Evolutionary conservation across 2,329 filamentous ascomycete species (phyloP), one percentile per base, ranked within the genome.

Genomic region (Hymenoscyphus albidus): DNA sequence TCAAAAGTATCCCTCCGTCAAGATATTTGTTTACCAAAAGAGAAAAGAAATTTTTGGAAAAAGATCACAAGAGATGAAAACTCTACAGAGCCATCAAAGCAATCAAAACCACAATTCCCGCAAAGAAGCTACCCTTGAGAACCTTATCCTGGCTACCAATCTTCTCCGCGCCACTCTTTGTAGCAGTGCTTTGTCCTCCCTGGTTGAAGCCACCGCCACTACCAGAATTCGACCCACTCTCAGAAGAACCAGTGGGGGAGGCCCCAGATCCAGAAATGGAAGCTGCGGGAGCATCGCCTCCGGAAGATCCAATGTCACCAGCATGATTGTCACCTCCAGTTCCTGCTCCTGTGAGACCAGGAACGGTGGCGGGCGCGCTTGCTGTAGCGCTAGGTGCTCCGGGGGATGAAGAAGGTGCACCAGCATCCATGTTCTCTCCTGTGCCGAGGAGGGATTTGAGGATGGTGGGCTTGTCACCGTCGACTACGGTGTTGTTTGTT

Each of bases 371-470:
- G 1, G 64, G 73, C 4, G 77, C 74, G 4, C 44, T 38, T 27
- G 62, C 51, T 7, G 71, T 68, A 18, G 76, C 73, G 13, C 73
- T 58, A 12, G 70, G 62, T 22, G 70, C 31, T 12, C 64, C 66
- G 13, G 71, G 57, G 10, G 74, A 74, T n/a, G 74, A 72, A 51
- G 73, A 71, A 32, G 78, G 73, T 40, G 77, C 76, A 54, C 81
- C 80, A 27, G 80, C 79, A 16, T 82, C 74, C 84, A 89, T 91
- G 74, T 98, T 83, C 54, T 88, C 83, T 61, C 95, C 95, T 1
- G 90, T 92, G n/a, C 87, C 93, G 62, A 88, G 80, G 68, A 98
- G 85, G 31, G 91, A 95, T 69, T 87, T 88, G 38, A 99, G 83
- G 13, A 92, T 80, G 59, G 93, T 95, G 60, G 81, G 76, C 75